phyloP scores from a whole-genome alignment of 164 flowering plant genomes.

The Vitis rotundifolia region DNA sequence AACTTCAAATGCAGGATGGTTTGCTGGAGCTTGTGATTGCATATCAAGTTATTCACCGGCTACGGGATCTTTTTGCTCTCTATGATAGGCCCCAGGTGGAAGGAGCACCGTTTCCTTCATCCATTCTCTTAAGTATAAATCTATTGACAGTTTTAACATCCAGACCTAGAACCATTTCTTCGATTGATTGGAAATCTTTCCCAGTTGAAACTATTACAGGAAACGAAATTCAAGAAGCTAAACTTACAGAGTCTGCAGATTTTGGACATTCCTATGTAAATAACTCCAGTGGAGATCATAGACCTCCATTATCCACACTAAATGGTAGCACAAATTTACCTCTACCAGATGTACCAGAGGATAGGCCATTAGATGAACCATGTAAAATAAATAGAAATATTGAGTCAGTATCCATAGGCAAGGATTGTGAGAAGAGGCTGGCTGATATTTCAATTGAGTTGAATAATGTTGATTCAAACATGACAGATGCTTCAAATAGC shows the following conservation, averaged over 20 bases:
- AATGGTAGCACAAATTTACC: conserved; percentile 15
- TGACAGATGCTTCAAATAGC: conserved; percentile 25
- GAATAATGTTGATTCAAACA: conserved; percentile 1
- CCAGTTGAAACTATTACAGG: conserved; percentile 19
- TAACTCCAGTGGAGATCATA: conserved; percentile 25
- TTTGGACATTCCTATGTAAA: conserved; percentile 23
- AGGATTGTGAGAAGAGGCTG: conserved; percentile 23
- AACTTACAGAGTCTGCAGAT: conserved; percentile 23
- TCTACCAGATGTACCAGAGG: conserved; percentile 45
- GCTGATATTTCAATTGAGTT: conserved; percentile 12
- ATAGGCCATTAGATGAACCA: conserved; percentile 37
- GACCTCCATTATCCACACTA: conserved; percentile 21
- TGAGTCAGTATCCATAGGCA: conserved; percentile 14
- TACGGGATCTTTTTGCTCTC: conserved; percentile 91
- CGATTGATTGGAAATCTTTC: conserved; percentile 64
- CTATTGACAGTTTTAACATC: conserved; percentile 71
- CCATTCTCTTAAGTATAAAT: conserved; percentile 74
- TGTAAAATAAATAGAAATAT: conserved; percentile 11
- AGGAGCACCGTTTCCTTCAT: conserved; percentile 89
- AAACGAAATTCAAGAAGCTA: conserved; percentile 24
- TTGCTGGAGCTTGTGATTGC: conserved; percentile 77
- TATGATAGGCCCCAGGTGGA: conserved; percentile 94
- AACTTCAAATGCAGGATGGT: conserved; percentile 81
- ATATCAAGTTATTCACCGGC: conserved; percentile 80
- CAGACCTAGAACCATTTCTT: conserved; percentile 38